Evolutionary conservation across 805 yeast genomes (phyloP), one percentile per base, ranked within the genome.

Genomic region (Myxozyma sirexii): DNA sequence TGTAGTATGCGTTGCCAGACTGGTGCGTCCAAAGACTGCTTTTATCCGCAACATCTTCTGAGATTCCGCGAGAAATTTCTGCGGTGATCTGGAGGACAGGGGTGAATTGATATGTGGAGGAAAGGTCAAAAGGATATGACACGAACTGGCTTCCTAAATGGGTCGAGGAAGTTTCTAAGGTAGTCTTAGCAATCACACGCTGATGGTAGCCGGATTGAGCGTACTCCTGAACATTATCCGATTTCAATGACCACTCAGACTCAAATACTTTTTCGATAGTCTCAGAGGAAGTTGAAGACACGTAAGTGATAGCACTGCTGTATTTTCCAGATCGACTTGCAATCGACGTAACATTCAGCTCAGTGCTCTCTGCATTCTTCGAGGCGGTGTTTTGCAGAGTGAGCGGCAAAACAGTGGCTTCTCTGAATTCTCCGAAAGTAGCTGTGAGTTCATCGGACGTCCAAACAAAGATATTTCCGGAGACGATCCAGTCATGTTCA

Each of bases 401-500:
- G 12, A 62, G 50, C 17, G 60, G 56, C 21, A 26, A 33, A 24
- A 44, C 55, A 17, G 6, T 23, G 3, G 41, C 17, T 27, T 48
- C 51, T 4, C 27, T 23, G 21, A 62, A 17, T 15, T 50, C 45
- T 13, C 65, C 65, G 4, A 46, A 13, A 19, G 60, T 60, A 1
- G 55, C 57, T 4, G 31, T 50, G 10, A 48, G 26, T 5, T 33
- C 39, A 19, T 15, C 45, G 7, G 60, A 60, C 2, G 56, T 31
- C 65, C 65, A 62, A 26, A 45, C 51, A 13, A 58, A 47, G 10
- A 62, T 13, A 23, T 60, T 59, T n/a, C 61, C 65, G 4, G 62
- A 57, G 15, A 62, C 65, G 26, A 62, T 51, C 65, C 65, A 62
- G 47, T 62, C 64, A 13, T 45, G 39, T 8, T 49, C 64, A 29